Percentiles rank a stretch among this genome's conserved stretches.
phyloP scores from a whole-genome alignment of 164 flowering plant species.

The Magnolia kwangsiensis region DNA sequence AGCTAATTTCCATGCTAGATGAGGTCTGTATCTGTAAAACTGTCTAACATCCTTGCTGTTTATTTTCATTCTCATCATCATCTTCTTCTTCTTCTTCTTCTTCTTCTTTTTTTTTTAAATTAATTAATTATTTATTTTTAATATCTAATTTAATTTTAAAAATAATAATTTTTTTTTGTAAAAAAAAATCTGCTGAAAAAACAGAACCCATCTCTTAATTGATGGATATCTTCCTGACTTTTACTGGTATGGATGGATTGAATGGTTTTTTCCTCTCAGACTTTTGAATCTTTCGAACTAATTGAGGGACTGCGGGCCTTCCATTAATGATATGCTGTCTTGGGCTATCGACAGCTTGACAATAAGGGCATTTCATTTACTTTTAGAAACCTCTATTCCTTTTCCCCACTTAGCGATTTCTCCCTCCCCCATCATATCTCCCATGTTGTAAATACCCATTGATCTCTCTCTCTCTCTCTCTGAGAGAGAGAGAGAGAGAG shows the following conservation, averaged over 20 bases:
- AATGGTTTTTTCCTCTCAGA: conserved; percentile 5
- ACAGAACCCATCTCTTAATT: background rate
- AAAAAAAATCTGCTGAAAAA: background rate
- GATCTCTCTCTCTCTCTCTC: background rate
- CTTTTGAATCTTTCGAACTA: conserved; percentile 34
- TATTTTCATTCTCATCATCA: background rate
- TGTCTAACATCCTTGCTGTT: background rate
- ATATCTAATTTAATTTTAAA: background rate
- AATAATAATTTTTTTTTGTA: too few species aligned
- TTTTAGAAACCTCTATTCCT: conserved; percentile 32
- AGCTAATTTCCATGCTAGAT: conserved; percentile 79
- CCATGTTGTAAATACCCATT: conserved; percentile 3
- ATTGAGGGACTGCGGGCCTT: conserved; percentile 45
- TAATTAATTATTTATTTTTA: too few species aligned
- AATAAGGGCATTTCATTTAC: conserved; percentile 32
- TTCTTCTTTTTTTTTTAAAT: too few species aligned
- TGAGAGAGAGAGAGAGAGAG: too few species aligned
- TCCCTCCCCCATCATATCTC: conserved; percentile 1
- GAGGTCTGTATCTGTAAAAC: conserved; percentile 45
- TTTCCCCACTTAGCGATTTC: conserved; percentile 11
- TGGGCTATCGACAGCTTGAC: conserved; percentile 26
- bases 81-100: background rate
- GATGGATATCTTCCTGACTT: background rate
- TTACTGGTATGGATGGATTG: conserved; percentile 18
- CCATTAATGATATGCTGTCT: conserved; percentile 38